Evolutionary conservation across 768 basidiomycete species (phyloP).

Genomic region (Agaricus blazei): DNA sequence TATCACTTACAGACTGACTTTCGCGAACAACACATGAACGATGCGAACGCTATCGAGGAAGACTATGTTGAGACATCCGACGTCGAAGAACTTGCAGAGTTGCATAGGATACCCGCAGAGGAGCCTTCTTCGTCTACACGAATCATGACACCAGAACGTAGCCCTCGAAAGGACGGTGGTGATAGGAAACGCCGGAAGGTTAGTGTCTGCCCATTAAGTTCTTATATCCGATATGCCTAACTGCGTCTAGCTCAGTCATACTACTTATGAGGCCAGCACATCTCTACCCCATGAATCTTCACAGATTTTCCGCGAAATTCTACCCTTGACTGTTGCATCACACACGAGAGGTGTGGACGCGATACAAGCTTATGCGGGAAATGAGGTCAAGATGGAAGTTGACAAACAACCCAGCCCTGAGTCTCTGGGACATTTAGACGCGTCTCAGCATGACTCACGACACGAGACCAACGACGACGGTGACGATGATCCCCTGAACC

Average conservation of each 20-base stretch:
- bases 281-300: not conserved
- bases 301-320: not conserved
- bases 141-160: not conserved
- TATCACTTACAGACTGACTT: not conserved
- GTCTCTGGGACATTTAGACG: not conserved
- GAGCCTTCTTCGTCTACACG: not conserved
- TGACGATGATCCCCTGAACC: not conserved
- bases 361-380: not conserved
- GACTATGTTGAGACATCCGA: constrained; percentile 10
- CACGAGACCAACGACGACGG: not conserved
- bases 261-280: not conserved
- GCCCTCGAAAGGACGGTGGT: not conserved
- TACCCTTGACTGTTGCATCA: not conserved
- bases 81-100: constrained; percentile 3
- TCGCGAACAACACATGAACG: not conserved
- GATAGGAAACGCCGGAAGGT: constrained; percentile 8
- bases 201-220: not conserved
- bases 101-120: not conserved
- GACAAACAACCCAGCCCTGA: not conserved
- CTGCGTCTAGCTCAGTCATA: constrained; percentile 2
- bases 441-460: not conserved
- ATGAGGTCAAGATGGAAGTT: not conserved
- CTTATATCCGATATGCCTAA: not conserved
- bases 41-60: not conserved
- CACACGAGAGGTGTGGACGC: not conserved